A percentile compares a stretch with the other conserved stretches of the same genome.
Evolutionary conservation across 306 rosid genomes (phyloP).

Genomic region (Castanospermum australe): DNA sequence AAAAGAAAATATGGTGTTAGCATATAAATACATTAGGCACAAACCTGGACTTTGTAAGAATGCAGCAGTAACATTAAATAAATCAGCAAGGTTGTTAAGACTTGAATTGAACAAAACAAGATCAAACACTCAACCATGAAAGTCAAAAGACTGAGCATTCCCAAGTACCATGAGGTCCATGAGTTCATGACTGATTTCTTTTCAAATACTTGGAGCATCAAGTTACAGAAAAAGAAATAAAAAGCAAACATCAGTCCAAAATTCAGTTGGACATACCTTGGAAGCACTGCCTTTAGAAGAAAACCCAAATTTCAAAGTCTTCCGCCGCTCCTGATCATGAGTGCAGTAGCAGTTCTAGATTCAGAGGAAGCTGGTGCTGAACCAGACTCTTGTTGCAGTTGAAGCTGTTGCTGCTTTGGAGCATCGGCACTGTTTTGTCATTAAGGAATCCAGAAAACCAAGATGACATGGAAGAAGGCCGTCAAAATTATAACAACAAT

Average conservation of each 20-base stretch:
- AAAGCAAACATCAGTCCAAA: neutral
- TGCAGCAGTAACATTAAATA: too few species aligned
- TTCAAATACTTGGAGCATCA: neutral
- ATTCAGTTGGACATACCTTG: conserved; percentile 43
- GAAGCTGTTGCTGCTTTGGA: conserved; percentile 72
- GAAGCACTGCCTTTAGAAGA: conserved; percentile 79
- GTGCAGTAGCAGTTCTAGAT: conserved; percentile 59
- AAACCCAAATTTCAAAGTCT: conserved; percentile 88
- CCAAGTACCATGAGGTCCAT: neutral
- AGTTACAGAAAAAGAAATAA: neutral
- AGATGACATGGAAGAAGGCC: neutral
- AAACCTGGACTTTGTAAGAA: too few species aligned
- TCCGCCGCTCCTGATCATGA: conserved; percentile 84
- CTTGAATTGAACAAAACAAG: too few species aligned
- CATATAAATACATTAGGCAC: too few species aligned
- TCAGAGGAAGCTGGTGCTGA: conserved; percentile 55
- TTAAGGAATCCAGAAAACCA: conserved; percentile 21
- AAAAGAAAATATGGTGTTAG: neutral
- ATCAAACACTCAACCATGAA: neutral
- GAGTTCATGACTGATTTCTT: neutral
- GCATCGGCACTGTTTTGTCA: conserved; percentile 74
- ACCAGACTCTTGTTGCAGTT: conserved; percentile 61
- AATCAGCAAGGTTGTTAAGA: too few species aligned
- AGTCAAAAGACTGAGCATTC: conserved; percentile 2
- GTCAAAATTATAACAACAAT: neutral